phyloP scores from a whole-genome alignment of 495 filamentous ascomycete genomes.

The Aspergillus hancockii region DNA sequence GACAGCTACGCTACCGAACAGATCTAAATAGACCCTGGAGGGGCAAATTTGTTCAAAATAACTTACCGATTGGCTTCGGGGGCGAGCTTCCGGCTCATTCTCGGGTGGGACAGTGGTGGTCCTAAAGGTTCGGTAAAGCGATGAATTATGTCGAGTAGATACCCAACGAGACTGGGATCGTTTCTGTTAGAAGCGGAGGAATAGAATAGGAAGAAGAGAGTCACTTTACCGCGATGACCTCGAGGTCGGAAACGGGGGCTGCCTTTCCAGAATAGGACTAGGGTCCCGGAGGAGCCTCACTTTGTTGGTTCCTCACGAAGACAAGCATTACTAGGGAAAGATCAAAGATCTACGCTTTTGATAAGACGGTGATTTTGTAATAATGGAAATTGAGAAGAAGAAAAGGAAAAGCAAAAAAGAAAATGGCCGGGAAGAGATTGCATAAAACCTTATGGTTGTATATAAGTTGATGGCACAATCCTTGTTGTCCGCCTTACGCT shows the following conservation, averaged over 20 bases:
- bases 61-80: constrained; percentile 93
- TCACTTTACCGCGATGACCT: constrained; percentile 23
- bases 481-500: neutral
- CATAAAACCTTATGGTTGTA: neutral
- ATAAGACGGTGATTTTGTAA: neutral
- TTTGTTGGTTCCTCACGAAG: constrained; percentile 10
- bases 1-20: constrained; percentile 12
- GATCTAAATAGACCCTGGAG: constrained; percentile 26
- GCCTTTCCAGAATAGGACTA: constrained; percentile 35
- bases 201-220: constrained; percentile 16
- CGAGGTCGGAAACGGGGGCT: constrained; percentile 26
- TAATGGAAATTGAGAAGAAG: neutral
- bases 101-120: constrained; percentile 30
- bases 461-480: neutral
- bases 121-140: constrained; percentile 12
- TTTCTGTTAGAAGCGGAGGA: constrained; percentile 15
- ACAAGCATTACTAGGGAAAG: neutral
- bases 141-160: constrained; percentile 16
- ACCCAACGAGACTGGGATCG: constrained; percentile 20
- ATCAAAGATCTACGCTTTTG: neutral
- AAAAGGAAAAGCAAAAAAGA: too few relatives aligned
- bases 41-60: constrained; percentile 30
- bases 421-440: neutral
- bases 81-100: constrained; percentile 75
- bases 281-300: constrained; percentile 25